Evolutionary conservation across 2,329 filamentous ascomycete genomes (phyloP).

Genomic region (Aureobasidium sp.): DNA sequence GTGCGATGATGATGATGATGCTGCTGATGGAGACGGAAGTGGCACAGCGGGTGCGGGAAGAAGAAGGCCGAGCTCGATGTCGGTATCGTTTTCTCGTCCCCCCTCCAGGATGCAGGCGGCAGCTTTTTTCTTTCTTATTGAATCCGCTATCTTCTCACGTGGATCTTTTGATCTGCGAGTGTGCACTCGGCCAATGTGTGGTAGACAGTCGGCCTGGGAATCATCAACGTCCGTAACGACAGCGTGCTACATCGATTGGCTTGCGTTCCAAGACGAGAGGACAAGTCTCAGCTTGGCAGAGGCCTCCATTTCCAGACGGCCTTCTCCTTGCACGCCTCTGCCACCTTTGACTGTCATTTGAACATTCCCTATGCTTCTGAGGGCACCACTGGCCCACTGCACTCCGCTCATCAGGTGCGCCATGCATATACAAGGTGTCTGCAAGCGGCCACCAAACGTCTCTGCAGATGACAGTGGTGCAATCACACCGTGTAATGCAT

Average conservation of each 20-base stretch:
- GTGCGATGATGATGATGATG: constrained; percentile 5
- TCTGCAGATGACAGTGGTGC: not conserved
- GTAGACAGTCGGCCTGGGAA: not conserved
- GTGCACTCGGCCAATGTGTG: constrained; percentile 1
- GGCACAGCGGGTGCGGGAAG: constrained; percentile 12
- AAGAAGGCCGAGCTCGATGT: constrained; percentile 13
- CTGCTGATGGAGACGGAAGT: not conserved
- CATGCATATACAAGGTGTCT: not conserved
- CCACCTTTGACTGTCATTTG: not conserved
- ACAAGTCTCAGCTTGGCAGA: not conserved
- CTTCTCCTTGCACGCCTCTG: not conserved
- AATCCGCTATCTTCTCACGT: constrained; percentile 7
- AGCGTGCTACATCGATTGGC: constrained; percentile 3
- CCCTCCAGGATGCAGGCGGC: constrained; percentile 10
- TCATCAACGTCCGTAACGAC: not conserved
- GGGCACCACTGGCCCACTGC: not conserved
- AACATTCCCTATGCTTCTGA: not conserved
- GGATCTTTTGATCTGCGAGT: not conserved
- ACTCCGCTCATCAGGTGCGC: not conserved
- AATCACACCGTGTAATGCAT: not conserved
- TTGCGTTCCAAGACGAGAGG: not conserved
- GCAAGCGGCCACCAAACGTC: not conserved
- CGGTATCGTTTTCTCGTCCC: constrained; percentile 5
- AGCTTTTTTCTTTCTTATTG: not conserved
- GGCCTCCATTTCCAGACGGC: not conserved